Base-by-base conservation (phyloP, 345 rosid species). In the Melaleuca alternifolia region DNA sequence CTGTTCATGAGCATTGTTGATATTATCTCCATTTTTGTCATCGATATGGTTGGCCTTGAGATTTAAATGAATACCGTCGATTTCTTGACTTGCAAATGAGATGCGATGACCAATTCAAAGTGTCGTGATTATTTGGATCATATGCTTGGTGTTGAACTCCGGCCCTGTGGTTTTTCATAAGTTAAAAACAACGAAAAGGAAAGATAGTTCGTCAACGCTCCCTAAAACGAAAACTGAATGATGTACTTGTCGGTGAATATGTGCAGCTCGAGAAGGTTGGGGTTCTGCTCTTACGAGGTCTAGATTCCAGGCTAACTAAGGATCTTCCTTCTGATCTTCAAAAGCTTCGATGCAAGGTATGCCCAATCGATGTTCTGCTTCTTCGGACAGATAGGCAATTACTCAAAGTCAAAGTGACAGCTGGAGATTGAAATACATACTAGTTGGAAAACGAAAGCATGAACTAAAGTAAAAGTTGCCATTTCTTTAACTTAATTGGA, bases 341-440 rank as follows among this genome's bases (percentile, higher is more conserved):
- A 91, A 96, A 96, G 89, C 96, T 96, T 21, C 95, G 98, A 52
- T 97, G 99, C 93, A 97, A 97, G 97, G 99, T 96, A 89, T 46
- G 33, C 46, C 79, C 79, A 18, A 8, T 71, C 46, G 37, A 71
- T 33, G 79, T 33, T 33, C 79, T 10, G 79, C 79, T 71, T 71
- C 79, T 71, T 33, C 24, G 37, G 46, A 71, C 24, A 71, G 79
- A 65, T 65, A 9, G 48, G 24, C 79, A 71, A 71, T 71, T 71
- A 71, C 46, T 33, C 24, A 5, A 71, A 33, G 33, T 71, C 24
- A 6, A 71, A 33, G 79, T 33, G 24, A 33, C 46, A 37, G 79
- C 13, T 33, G 48, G 48, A 33, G 77, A 30, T 65, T 65, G 77
- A 65, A 65, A 65, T 33, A 15, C 23, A 16, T 33, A 18, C 79